phyloP scores from a whole-genome alignment of 257 asterid genomes.

The Linaria vulgaris region DNA sequence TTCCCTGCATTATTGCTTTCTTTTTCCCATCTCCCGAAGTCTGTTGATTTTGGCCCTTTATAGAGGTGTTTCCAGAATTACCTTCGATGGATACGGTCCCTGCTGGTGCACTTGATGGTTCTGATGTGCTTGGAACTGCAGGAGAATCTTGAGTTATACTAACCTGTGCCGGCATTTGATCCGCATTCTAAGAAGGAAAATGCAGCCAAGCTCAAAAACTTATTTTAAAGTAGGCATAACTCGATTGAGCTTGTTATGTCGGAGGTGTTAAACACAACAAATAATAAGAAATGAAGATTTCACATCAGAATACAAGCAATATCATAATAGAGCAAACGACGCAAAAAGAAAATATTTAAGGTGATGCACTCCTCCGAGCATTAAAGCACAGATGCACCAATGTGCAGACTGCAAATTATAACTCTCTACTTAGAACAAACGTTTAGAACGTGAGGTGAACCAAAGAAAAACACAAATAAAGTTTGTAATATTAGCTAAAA shows the following conservation, averaged over 20 bases:
- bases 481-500: conserved; percentile 2
- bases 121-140: conserved; percentile 38
- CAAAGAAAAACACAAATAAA: neutral
- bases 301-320: no score
- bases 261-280: neutral
- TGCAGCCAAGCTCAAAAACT: conserved; percentile 22
- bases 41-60: conserved; percentile 48
- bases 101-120: conserved; percentile 34
- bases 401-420: no score
- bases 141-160: conserved; percentile 39
- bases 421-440: no score
- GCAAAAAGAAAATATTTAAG: no score
- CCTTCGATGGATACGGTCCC: conserved; percentile 35
- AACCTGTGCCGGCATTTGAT: conserved; percentile 43
- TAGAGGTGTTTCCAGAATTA: conserved; percentile 30
- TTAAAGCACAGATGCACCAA: no score
- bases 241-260: neutral
- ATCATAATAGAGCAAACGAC: no score
- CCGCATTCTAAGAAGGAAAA: conserved; percentile 49
- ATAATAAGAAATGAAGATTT: neutral
- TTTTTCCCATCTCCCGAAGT: conserved; percentile 46
- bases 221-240: neutral
- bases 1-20: conserved; percentile 60
- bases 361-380: no score
- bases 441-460: no score